Conservation (phyloP, 805 yeast genomes). For the Metschnikowia arizonensis region DNA sequence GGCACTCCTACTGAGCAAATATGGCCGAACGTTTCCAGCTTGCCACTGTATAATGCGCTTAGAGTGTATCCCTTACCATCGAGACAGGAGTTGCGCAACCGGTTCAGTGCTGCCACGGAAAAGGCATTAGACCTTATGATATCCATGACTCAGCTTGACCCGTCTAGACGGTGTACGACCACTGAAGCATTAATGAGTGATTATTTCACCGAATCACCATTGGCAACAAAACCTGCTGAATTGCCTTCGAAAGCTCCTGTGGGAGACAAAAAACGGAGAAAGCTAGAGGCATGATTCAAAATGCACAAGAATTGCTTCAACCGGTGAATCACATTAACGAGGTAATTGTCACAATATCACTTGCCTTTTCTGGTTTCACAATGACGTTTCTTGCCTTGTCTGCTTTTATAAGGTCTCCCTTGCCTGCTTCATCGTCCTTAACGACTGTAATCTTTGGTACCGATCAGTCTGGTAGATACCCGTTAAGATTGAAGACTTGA, state of each 20-base stretch:
- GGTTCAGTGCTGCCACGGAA: slow-evolving; percentile 90
- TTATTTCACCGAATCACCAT: slow-evolving; percentile 70
- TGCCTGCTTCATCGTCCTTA: too few species aligned
- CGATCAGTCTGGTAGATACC: too few species aligned
- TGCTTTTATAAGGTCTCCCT: too few species aligned
- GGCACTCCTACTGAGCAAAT: slow-evolving; percentile 92
- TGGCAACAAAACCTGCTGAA: slow-evolving; percentile 63
- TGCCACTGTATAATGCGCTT: slow-evolving; percentile 73
- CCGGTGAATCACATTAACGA: too few species aligned
- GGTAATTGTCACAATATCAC: too few species aligned
- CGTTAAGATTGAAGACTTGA: too few species aligned
- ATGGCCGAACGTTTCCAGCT: slow-evolving; percentile 85
- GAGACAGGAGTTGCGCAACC: slow-evolving; percentile 67
- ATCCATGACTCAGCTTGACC: slow-evolving; percentile 72
- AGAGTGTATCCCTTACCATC: slow-evolving; percentile 81
- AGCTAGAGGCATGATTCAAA: slow-evolving; percentile 9
- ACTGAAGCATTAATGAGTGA: slow-evolving; percentile 58
- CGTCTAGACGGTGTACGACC: slow-evolving; percentile 65
- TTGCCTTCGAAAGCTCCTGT: slow-evolving; percentile 49
- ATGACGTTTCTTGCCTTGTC: too few species aligned
- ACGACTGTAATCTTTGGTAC: too few species aligned
- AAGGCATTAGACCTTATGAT: slow-evolving; percentile 72
- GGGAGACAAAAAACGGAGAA: slow-evolving; percentile 16
- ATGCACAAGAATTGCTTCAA: not conserved
- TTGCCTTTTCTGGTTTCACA: too few species aligned